phyloP scores from a whole-genome alignment of 306 rosid species.

The Pterocarpus macrocarpus region DNA sequence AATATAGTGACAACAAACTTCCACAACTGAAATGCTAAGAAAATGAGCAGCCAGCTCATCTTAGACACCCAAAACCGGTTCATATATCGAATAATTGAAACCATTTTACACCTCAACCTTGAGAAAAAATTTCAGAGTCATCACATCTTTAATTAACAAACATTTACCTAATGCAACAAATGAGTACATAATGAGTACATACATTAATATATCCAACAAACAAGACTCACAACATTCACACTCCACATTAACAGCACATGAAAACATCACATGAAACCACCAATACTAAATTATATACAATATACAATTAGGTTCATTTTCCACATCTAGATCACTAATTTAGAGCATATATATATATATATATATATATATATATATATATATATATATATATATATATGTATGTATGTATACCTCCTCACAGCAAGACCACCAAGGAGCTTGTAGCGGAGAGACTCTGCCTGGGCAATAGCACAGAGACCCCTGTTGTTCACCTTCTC shows the following conservation, averaged over 20 bases:
- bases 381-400: no score
- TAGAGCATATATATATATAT: neutral
- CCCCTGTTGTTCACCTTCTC: conserved; percentile 78
- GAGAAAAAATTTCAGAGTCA: neutral
- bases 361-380: no score
- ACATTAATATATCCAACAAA: neutral
- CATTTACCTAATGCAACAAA: neutral
- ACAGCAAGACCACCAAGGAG: conserved; percentile 79
- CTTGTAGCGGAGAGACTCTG: conserved; percentile 77
- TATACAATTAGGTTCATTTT: neutral
- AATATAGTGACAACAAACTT: neutral
- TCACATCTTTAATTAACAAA: neutral
- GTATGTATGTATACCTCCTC: conserved; percentile 50
- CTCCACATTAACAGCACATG: neutral
- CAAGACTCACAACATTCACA: neutral
- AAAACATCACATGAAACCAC: neutral
- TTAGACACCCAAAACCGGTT: no score
- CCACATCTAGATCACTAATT: neutral
- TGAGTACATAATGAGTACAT: neutral
- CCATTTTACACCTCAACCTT: neutral
- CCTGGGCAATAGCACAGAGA: conserved; percentile 76
- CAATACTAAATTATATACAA: neutral
- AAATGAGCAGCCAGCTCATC: no score
- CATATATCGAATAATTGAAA: neutral
- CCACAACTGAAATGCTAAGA: neutral